Conservation (phyloP, 2,329 filamentous ascomycete species). For the Thielaviopsis populi region DNA sequence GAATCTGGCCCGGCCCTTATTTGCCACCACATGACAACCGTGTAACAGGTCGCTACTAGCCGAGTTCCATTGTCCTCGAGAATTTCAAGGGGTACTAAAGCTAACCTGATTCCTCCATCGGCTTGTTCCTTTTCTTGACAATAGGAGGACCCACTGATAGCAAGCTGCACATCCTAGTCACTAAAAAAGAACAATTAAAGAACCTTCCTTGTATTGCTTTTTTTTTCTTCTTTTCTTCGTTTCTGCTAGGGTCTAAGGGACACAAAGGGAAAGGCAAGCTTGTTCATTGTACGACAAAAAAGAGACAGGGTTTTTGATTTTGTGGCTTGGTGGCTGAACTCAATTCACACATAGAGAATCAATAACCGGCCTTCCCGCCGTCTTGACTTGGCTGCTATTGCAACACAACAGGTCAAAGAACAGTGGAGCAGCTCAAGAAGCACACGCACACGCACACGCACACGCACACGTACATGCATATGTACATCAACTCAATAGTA, state of each 20-base stretch:
- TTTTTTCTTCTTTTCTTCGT: too few relatives aligned
- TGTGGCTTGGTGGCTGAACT: not conserved
- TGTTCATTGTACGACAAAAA: not conserved
- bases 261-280: not conserved
- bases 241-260: not conserved
- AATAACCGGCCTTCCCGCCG: not conserved
- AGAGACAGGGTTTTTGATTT: too few relatives aligned
- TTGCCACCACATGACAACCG: not conserved
- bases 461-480: not conserved
- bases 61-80: not conserved
- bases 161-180: not conserved
- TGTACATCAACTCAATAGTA: not conserved
- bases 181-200: not conserved
- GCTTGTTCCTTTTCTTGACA: not conserved
- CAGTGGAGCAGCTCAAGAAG: not conserved
- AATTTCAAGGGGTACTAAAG: not conserved
- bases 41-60: slow-evolving; percentile 2
- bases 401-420: not conserved
- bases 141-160: not conserved
- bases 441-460: not conserved
- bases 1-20: not conserved
- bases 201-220: not conserved
- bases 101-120: not conserved
- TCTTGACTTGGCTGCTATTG: not conserved
- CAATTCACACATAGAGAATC: not conserved